phyloP scores from a whole-genome alignment of 2,329 filamentous ascomycete species.

The Epichloe amarillans region DNA sequence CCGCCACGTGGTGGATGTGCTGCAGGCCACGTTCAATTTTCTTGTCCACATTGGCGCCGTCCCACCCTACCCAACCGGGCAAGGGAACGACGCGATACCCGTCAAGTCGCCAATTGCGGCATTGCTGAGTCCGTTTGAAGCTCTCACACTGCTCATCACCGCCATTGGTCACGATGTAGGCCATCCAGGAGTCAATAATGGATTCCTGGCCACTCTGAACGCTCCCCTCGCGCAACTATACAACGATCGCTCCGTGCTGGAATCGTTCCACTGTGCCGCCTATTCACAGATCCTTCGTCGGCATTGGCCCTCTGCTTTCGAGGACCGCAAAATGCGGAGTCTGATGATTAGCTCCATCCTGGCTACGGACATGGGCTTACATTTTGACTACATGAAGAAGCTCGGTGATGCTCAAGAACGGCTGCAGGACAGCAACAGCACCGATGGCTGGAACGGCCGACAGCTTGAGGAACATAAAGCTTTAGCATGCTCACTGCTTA shows the following conservation, averaged over 20 bases:
- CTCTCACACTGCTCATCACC: conserved; percentile 76
- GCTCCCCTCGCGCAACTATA: conserved; percentile 89
- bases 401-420: conserved; percentile 70
- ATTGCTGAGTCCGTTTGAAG: conserved; percentile 75
- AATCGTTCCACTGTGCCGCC: conserved; percentile 94
- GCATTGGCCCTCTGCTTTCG: conserved; percentile 77
- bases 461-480: conserved; percentile 64
- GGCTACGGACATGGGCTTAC: conserved; percentile 92
- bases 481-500: conserved; percentile 76
- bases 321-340: conserved; percentile 66
- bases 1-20: conserved; percentile 87
- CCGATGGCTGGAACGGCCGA: conserved; percentile 65
- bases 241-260: conserved; percentile 90
- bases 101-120: conserved; percentile 54
- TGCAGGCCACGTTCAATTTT: conserved; percentile 88
- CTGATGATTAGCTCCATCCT: conserved; percentile 97
- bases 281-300: conserved; percentile 90
- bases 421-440: conserved; percentile 50
- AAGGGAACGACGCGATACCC: conserved; percentile 15
- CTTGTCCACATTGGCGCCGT: conserved; percentile 67
- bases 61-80: conserved; percentile 46
- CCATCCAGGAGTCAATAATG: conserved; percentile 95
- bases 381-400: conserved; percentile 93
- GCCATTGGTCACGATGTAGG: conserved; percentile 98
- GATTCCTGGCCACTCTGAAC: conserved; percentile 83